Conservation (phyloP, 257 asterid genomes). For the Solanum sparsipilum region DNA sequence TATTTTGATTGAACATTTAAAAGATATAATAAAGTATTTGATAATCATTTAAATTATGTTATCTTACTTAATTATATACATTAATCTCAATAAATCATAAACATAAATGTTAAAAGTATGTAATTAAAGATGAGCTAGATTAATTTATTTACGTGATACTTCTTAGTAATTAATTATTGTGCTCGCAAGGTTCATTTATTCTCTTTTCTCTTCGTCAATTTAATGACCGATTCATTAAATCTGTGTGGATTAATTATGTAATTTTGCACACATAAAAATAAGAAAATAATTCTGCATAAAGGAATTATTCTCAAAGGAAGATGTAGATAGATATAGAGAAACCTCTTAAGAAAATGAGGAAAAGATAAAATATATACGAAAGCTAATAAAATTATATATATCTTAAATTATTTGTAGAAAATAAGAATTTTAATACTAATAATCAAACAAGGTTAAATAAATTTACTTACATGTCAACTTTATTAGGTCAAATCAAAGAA, state of each 20-base stretch:
- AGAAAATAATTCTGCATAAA: neutral
- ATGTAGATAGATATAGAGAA: neutral
- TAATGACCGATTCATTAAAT: neutral
- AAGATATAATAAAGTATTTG: too few relatives aligned
- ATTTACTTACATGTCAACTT: neutral
- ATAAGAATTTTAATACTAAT: neutral
- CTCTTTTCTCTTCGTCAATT: neutral
- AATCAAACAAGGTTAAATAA: too few relatives aligned
- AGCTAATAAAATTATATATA: neutral
- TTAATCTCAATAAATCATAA: neutral
- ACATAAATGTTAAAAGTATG: neutral
- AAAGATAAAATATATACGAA: neutral
- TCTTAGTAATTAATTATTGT: neutral
- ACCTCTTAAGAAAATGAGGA: neutral
- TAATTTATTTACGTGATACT: neutral
- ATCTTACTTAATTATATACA: neutral
- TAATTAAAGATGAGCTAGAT: neutral
- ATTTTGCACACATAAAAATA: too few relatives aligned
- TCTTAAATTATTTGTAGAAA: neutral
- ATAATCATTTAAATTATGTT: neutral
- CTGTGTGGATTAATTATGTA: neutral
- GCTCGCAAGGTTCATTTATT: neutral
- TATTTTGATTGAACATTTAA: neutral
- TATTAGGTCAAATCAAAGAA: neutral
- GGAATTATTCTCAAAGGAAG: neutral